Evolutionary conservation across 176 grass and related monocot genomes (phyloP), one percentile per base, ranked within the genome.

Genomic region (Triticum turgidum): DNA sequence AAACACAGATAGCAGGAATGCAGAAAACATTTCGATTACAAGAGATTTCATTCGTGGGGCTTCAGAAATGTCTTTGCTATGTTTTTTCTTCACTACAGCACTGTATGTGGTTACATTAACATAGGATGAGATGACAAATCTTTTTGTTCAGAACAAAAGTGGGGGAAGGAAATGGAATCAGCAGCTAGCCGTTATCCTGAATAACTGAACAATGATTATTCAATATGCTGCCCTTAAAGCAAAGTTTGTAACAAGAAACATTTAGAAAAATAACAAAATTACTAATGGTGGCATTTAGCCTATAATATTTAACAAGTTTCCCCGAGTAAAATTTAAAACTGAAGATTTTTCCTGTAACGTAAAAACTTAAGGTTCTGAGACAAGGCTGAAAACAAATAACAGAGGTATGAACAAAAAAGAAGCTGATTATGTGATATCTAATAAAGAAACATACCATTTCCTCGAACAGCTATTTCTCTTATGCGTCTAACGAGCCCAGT

Each of bases 401-500:
- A 38, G 20, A 62, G n/a, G 27, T 25, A 83, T 45, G 61, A 47
- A 11, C 4, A n/a, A 66, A 70, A 70, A n/a, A 61, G 37, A 79
- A 64, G 35, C 18, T 51, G 14, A 63, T 65, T 78, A 56, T 11
- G 9, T 59, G 17, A 42, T 29, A 85, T 65, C 24, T 75, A 78
- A 80, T 75, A 75, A 63, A 15, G 30, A 18, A 68, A 21, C 44
- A 81, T 99, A 99, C 94, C 97, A 83, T 82, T 88, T 81, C 81
- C 5, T 37, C 97, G 92, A 59, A 99, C 27, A 76, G 97, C 92
- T 83, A 99, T 90, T 91, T 99, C 97, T 83, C 97, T 99, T 75
- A 99, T 94, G 62, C 94, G 94, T 85, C 94, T 94, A 86, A 99
- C 92, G 67, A 99, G 76, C 29, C 97, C 97, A 71, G 88, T 94